Percentiles rank a stretch among this genome's conserved stretches.
Conservation (phyloP, 257 asterid genomes). For the Lycium barbarum region DNA sequence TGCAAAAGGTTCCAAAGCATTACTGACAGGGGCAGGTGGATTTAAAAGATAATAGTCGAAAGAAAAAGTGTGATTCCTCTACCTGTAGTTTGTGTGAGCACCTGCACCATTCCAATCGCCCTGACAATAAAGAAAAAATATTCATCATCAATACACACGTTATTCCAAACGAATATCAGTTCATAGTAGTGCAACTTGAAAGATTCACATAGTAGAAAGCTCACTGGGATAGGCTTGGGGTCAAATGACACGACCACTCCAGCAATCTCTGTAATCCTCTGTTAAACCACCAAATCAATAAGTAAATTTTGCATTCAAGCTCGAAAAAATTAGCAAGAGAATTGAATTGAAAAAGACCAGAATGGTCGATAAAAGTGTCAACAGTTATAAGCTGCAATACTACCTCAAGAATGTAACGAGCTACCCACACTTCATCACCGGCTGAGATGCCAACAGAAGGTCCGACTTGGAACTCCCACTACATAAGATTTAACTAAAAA, state of each 20-base stretch:
- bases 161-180: background rate
- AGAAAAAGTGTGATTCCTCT: background rate
- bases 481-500: background rate
- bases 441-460: constrained; percentile 93
- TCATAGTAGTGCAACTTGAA: background rate
- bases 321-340: background rate
- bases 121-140: constrained; percentile 39
- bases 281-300: constrained; percentile 32
- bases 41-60: background rate
- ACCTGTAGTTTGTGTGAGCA: constrained; percentile 96
- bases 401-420: constrained; percentile 96
- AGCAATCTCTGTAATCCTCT: constrained; percentile 96
- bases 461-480: constrained; percentile 99
- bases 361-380: background rate
- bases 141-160: background rate
- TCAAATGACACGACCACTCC: constrained; percentile 86
- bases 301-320: background rate
- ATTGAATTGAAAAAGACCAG: background rate
- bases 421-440: constrained; percentile 90
- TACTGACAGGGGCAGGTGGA: background rate
- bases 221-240: constrained; percentile 91
- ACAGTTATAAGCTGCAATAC: constrained; percentile 36
- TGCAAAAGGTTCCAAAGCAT: constrained; percentile 27
- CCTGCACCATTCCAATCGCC: constrained; percentile 99
- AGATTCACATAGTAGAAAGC: background rate